Evolutionary conservation across 257 asterid species (phyloP).

Genomic region (Primulina eburnea): DNA sequence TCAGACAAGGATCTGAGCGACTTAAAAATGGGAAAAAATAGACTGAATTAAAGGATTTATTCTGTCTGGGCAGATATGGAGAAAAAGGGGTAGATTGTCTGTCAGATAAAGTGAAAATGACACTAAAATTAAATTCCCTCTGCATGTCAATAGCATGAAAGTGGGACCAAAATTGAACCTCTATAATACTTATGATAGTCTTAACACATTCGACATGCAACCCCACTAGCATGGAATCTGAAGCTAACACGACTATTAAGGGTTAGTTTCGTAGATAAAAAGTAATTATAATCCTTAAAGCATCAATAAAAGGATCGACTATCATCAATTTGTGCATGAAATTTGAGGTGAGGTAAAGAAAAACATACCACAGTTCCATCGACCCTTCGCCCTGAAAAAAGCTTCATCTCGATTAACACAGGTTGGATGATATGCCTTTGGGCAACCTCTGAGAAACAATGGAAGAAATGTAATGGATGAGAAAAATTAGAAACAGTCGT

Average conservation of each 20-base stretch:
- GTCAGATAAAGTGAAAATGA: background rate
- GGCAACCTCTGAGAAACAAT: slow-evolving; percentile 73
- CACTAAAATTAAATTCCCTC: no score
- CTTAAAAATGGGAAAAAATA: background rate
- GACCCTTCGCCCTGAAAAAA: slow-evolving; percentile 83
- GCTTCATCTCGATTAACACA: slow-evolving; percentile 93
- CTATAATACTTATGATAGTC: background rate
- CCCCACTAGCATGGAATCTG: background rate
- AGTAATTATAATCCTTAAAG: background rate
- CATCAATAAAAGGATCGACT: background rate
- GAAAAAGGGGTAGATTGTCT: background rate
- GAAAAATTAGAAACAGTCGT: slow-evolving; percentile 4
- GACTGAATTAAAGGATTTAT: background rate
- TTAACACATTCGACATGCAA: background rate
- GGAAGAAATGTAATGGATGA: slow-evolving; percentile 21
- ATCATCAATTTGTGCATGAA: background rate
- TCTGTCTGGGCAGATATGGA: background rate
- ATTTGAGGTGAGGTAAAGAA: background rate
- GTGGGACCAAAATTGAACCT: background rate
- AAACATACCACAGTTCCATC: slow-evolving; percentile 91
- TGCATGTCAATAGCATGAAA: background rate
- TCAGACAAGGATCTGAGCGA: background rate
- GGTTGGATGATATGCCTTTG: slow-evolving; percentile 92
- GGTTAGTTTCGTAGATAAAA: slow-evolving; percentile 14
- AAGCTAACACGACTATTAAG: background rate